Conservation (phyloP, 495 filamentous ascomycete genomes). For the Echria macrotheca region DNA sequence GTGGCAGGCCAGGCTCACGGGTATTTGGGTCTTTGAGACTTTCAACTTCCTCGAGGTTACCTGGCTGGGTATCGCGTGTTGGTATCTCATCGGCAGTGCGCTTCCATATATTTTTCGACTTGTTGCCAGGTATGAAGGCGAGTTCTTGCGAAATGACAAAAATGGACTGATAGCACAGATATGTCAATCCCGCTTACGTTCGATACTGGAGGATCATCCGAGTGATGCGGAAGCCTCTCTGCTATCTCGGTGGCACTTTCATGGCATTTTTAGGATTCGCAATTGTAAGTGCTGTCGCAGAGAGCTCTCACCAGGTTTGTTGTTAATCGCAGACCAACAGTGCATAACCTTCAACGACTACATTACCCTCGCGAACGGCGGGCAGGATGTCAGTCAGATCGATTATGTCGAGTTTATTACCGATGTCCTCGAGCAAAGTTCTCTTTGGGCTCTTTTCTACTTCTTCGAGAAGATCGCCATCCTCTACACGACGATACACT, state of each 20-base stretch:
- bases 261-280: conserved; percentile 14
- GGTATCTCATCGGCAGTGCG: conserved; percentile 11
- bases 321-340: not conserved
- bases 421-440: conserved; percentile 21
- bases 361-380: conserved; percentile 8
- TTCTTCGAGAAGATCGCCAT: conserved; percentile 63
- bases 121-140: conserved; percentile 14
- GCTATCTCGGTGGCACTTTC: conserved; percentile 11
- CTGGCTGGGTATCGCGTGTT: conserved; percentile 18
- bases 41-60: conserved; percentile 18
- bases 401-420: conserved; percentile 15
- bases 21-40: conserved; percentile 17
- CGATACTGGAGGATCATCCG: conserved; percentile 27
- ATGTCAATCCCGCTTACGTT: conserved; percentile 24
- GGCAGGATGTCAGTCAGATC: conserved; percentile 4
- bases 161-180: conserved; percentile 11
- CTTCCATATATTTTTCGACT: conserved; percentile 27
- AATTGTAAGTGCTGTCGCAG: conserved; percentile 2
- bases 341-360: not conserved
- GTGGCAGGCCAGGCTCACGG: conserved; percentile 5
- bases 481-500: conserved; percentile 76
- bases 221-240: conserved; percentile 18
- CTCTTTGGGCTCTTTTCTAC: conserved; percentile 42
- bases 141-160: not conserved
- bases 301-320: not conserved